Base-by-base conservation (phyloP, 1,284 basidiomycete species). In the Moesziomyces globuligerus region DNA sequence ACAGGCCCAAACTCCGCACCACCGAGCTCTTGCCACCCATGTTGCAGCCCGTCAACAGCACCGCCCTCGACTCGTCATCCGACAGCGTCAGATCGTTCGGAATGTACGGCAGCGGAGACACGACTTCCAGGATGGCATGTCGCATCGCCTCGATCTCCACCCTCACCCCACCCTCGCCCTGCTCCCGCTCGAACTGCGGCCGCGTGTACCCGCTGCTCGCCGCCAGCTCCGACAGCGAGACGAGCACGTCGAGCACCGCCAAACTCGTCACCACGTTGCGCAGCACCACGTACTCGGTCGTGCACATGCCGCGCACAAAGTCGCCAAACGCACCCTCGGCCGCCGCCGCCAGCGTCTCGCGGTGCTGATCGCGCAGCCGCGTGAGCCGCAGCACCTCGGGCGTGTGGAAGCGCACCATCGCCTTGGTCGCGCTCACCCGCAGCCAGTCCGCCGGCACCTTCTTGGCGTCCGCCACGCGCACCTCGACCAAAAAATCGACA, bases 371-470 rank as follows among this genome's bases (percentile, higher is more conserved):
- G 37, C 90, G 88, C 75, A 92, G 89, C 67, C 90, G 86, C 1
- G 90, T 81, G 83, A 91, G 88, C 18, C 84, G 82, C 48, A 88
- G 86, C 18, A 92, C 87, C 26, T 86, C 86, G 0, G 93, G 92
- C 0, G 93, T 89, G 49, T 91, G 90, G 81, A 91, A 97, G n/a
- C 95, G 87, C 43, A 89, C 87, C 24, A 87, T 84, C 18, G 84
- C 84, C 82, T 90, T 94, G 1, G 94, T 97, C 40, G 67, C 89
- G 34, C 89, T 91, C 46, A 94, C 86, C 36, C 91, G 85, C 43
- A 88, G 85, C 94, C 94, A 98, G 55, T 87, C 86, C 7, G 87
- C 86, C 0, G 95, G 95, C 3, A 93, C 88, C 10, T 86, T 86
- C 65, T 87, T 87, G 13, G 89, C 88, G 43, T 92, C 91, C 7